Percentiles rank a stretch among this genome's conserved stretches.
Evolutionary conservation across 257 asterid species (phyloP).

Genomic region (Solanum chmielewskii): DNA sequence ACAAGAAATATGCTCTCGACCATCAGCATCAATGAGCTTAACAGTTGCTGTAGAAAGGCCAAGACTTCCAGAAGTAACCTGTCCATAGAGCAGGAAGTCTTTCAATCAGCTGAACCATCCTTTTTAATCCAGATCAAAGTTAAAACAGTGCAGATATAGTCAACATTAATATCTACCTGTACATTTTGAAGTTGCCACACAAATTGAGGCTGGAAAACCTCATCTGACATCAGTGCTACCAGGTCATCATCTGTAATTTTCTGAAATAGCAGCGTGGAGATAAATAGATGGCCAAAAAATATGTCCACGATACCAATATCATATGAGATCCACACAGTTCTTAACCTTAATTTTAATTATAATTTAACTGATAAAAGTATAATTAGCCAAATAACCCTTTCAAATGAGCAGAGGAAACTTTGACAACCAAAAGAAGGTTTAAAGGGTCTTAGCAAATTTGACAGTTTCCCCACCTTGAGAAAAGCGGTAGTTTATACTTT

Average conservation of each 20-base stretch:
- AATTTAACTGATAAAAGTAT: background rate
- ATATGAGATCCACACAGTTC: background rate
- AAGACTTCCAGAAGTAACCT: conserved; percentile 89
- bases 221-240: conserved; percentile 71
- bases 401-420: background rate
- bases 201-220: conserved; percentile 77
- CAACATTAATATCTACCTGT: conserved; percentile 33
- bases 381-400: background rate
- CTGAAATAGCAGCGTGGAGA: conserved; percentile 25
- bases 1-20: conserved; percentile 57
- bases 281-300: background rate
- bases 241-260: conserved; percentile 71
- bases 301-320: background rate
- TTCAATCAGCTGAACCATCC: conserved; percentile 1
- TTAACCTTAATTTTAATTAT: background rate
- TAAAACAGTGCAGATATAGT: background rate
- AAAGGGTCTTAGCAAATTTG: background rate
- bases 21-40: conserved; percentile 56
- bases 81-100: conserved; percentile 1
- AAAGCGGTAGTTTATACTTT: background rate
- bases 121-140: background rate
- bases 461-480: background rate
- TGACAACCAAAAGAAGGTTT: background rate
- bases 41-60: conserved; percentile 97
- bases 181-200: conserved; percentile 74